A percentile compares a stretch with the other conserved stretches of the same genome.
These are phyloP conservation scores for Neltuma alba DNA, from an alignment of 306 rosid genomes.

Conservation along the genomic window DNA sequence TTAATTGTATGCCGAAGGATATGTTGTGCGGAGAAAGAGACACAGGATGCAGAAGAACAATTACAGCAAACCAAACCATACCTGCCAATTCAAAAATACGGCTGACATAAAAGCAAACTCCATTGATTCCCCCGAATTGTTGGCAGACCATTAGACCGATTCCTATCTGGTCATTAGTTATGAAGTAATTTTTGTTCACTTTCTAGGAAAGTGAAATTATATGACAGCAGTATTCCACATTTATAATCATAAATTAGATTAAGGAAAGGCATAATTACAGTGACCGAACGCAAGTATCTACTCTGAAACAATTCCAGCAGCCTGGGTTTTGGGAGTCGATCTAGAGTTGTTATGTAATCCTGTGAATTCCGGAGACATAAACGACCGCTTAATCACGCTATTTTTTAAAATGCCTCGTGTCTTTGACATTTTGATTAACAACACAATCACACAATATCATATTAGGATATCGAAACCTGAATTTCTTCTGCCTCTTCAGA, in stretches of 20 bases:
- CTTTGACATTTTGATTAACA: not conserved
- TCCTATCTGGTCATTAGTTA: conserved; percentile 62
- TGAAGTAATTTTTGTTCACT: not conserved
- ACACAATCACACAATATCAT: conserved; percentile 8
- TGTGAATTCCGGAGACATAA: conserved; percentile 38
- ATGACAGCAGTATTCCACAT: not conserved
- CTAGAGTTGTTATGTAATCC: conserved; percentile 77
- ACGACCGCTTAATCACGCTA: not conserved
- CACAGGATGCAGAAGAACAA: not conserved
- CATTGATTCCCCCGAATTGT: conserved; percentile 94
- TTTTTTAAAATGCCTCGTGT: conserved; percentile 17
- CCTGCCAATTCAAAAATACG: conserved; percentile 86
- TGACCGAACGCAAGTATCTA: conserved; percentile 76
- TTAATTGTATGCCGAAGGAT: not conserved
- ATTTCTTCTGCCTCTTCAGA: conserved; percentile 79
- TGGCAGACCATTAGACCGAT: conserved; percentile 96
- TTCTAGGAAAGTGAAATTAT: conserved; percentile 14
- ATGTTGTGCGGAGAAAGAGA: conserved; percentile 18
- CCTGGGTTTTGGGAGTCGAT: conserved; percentile 71
- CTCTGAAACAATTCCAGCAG: conserved; percentile 74
- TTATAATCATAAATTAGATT: conserved; percentile 21
- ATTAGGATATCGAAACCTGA: conserved; percentile 54
- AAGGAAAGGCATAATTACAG: conserved; percentile 46
- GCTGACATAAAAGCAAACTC: conserved; percentile 72
- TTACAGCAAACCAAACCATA: conserved; percentile 29